Percentiles rank a stretch among this genome's conserved stretches.
phyloP scores from a whole-genome alignment of 2,329 filamentous ascomycete species.

The Calonectria pauciramosa region DNA sequence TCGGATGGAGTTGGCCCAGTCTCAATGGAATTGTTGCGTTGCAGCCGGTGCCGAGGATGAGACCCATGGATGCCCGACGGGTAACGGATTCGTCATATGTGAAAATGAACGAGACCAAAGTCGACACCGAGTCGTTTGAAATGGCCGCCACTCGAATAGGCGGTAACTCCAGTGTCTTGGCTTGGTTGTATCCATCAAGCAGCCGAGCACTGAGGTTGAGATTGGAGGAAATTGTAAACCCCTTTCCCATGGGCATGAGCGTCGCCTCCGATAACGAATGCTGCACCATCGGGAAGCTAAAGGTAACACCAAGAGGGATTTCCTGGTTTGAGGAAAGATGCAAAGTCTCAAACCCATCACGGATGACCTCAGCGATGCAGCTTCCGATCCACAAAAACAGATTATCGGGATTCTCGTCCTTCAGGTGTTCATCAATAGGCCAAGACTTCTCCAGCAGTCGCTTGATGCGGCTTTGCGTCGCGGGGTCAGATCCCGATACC shows the following conservation, averaged over 20 bases:
- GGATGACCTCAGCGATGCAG: conserved; percentile 81
- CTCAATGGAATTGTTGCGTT: conserved; percentile 85
- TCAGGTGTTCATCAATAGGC: conserved; percentile 81
- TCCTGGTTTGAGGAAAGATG: conserved; percentile 58
- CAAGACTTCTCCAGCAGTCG: conserved; percentile 78
- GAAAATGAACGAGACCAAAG: conserved; percentile 82
- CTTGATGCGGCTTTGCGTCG: conserved; percentile 57
- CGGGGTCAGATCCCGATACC: conserved; percentile 30
- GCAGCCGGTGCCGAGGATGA: conserved; percentile 86
- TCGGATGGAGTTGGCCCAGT: conserved; percentile 71
- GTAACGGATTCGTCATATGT: conserved; percentile 72
- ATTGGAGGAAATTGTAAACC: conserved; percentile 73
- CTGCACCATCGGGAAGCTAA: conserved; percentile 79
- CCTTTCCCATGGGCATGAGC: conserved; percentile 79
- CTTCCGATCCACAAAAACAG: conserved; percentile 86
- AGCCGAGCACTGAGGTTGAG: conserved; percentile 73
- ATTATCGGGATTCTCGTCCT: conserved; percentile 80
- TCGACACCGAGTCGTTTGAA: conserved; percentile 85
- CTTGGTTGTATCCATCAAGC: conserved; percentile 68
- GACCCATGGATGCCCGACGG: conserved; percentile 80
- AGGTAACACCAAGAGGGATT: conserved; percentile 77
- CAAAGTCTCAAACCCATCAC: conserved; percentile 64
- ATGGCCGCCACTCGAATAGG: conserved; percentile 80
- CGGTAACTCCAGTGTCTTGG: conserved; percentile 66
- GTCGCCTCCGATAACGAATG: conserved; percentile 72